Evolutionary conservation across 441 rosid species (phyloP).

Genomic region (Lepidium campestre): DNA sequence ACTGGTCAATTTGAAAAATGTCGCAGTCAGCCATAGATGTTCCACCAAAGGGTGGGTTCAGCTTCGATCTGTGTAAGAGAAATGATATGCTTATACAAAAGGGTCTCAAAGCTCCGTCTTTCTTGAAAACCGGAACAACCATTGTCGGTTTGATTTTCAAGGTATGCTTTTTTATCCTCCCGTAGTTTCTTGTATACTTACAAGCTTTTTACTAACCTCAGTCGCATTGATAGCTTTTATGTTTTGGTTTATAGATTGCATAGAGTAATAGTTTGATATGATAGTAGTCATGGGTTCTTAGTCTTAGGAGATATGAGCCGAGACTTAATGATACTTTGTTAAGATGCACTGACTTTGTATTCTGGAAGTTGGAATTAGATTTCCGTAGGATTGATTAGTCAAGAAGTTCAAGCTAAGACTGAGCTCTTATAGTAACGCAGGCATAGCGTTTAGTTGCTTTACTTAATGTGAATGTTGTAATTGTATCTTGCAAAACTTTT

Average conservation of each 20-base stretch:
- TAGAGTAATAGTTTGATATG: not conserved
- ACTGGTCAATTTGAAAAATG: slow-evolving; percentile 11
- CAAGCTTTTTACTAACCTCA: too few relatives aligned
- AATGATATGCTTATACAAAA: slow-evolving; percentile 72
- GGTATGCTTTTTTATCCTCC: slow-evolving; percentile 32
- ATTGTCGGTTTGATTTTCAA: slow-evolving; percentile 85
- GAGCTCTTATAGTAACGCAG: not conserved
- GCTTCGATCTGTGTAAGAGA: slow-evolving; percentile 85
- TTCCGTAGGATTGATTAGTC: not conserved
- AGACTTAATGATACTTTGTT: not conserved
- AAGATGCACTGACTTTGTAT: not conserved
- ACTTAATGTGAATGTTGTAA: not conserved
- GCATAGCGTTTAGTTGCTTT: not conserved
- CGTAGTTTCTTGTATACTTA: not conserved
- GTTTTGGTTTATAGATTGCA: not conserved
- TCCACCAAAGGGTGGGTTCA: slow-evolving; percentile 76
- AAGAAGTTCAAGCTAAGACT: not conserved
- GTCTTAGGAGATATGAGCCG: not conserved
- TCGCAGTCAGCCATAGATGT: slow-evolving; percentile 36
- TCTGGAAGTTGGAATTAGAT: not conserved
- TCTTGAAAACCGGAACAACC: slow-evolving; percentile 88
- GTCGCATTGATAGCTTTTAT: not conserved
- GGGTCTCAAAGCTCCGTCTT: slow-evolving; percentile 70
- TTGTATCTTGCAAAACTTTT: not conserved
- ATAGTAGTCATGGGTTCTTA: not conserved